Conservation (phyloP, 208 protist species). For the Polymyxa betae region DNA sequence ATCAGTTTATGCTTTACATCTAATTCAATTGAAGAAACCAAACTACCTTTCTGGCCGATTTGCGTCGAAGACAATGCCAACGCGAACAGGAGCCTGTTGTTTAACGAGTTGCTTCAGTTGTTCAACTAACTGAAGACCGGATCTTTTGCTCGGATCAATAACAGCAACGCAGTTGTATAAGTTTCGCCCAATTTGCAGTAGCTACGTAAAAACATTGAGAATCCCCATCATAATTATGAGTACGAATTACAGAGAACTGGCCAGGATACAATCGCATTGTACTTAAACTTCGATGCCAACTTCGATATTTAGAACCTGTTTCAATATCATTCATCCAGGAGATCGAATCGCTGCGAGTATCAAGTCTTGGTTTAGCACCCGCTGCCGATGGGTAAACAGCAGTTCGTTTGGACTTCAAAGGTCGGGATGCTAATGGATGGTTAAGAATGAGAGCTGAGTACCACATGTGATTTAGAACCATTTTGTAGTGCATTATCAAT, state of each 20-base stretch:
- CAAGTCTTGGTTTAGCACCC: background rate
- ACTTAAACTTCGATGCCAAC: slow-evolving; percentile 57
- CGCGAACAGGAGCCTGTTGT: slow-evolving; percentile 68
- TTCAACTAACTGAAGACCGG: slow-evolving; percentile 56
- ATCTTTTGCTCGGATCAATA: slow-evolving; percentile 71
- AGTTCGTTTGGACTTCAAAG: too few species aligned
- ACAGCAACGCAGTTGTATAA: slow-evolving; percentile 76
- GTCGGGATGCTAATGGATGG: too few species aligned
- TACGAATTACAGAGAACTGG: too few species aligned
- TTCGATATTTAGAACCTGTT: slow-evolving; percentile 71
- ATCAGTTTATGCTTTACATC: too few species aligned
- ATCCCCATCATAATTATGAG: background rate
- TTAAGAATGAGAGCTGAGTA: too few species aligned
- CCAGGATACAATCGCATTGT: background rate
- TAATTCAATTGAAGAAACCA: too few species aligned
- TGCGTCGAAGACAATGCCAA: slow-evolving; percentile 72
- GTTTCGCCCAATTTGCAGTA: slow-evolving; percentile 74
- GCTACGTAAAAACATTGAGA: background rate
- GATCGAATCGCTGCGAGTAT: slow-evolving; percentile 60
- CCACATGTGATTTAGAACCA: background rate
- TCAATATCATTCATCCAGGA: slow-evolving; percentile 81
- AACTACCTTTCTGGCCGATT: background rate
- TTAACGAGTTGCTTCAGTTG: slow-evolving; percentile 57
- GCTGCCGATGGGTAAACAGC: too few species aligned
- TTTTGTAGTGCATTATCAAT: background rate